Percentiles rank a stretch among this genome's conserved stretches.
Conservation (phyloP, 73 alveolate genomes). For the Paramecium sexaurelia region DNA sequence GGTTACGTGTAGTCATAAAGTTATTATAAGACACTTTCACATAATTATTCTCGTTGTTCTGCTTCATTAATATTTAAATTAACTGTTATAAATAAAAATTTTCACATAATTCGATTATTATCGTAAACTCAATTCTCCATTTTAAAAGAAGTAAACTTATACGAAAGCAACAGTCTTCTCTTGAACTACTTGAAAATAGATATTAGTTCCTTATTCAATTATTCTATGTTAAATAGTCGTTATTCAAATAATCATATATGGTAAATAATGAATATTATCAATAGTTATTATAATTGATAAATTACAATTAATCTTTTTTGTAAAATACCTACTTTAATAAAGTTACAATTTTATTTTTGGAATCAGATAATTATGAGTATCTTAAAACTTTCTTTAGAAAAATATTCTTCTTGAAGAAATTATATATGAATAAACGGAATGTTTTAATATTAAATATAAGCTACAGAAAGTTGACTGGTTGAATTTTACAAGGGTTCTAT, state of each 20-base stretch:
- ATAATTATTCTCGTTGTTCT: slow-evolving; percentile 32
- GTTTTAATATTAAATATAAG: too few species aligned
- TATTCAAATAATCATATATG: not conserved
- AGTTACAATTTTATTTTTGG: too few species aligned
- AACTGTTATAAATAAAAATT: slow-evolving; percentile 6
- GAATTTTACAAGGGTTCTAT: too few species aligned
- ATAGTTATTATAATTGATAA: not conserved
- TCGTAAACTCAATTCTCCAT: not conserved
- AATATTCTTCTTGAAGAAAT: too few species aligned
- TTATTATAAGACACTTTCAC: not conserved
- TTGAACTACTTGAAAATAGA: not conserved
- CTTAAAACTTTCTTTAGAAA: too few species aligned
- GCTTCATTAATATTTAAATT: not conserved
- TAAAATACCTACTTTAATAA: too few species aligned
- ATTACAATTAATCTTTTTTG: too few species aligned
- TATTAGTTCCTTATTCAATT: not conserved
- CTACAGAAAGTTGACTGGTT: too few species aligned
- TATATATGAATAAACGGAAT: too few species aligned
- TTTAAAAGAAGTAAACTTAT: not conserved
- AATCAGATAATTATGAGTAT: too few species aligned
- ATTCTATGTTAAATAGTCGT: not conserved
- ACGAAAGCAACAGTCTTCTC: not conserved
- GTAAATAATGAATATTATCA: slow-evolving; percentile 47
- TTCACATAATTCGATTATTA: not conserved
- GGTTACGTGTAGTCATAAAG: not conserved